phyloP scores from a whole-genome alignment of 129 eudicot genomes.

The Calendula officinalis region DNA sequence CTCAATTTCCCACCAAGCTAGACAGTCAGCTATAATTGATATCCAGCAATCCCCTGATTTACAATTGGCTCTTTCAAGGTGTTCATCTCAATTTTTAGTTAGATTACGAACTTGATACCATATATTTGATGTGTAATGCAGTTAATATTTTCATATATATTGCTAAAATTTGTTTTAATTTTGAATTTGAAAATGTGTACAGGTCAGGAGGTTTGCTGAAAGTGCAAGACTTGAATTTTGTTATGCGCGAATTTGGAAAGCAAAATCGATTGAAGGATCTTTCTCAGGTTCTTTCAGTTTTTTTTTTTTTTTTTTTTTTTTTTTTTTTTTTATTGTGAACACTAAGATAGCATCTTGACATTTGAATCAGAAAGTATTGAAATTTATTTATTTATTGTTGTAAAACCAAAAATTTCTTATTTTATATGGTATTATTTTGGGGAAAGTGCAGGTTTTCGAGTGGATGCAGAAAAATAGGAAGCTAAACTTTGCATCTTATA shows the following conservation, averaged over 20 bases:
- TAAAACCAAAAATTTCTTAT: background rate
- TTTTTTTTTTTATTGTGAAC: background rate
- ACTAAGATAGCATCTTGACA: background rate
- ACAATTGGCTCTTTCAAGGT: constrained; percentile 72
- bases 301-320: background rate
- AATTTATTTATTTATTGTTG: background rate
- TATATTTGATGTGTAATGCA: background rate
- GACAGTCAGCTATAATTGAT: constrained; percentile 56
- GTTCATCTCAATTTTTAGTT: background rate
- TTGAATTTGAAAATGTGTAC: constrained; percentile 23
- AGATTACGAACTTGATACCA: background rate
- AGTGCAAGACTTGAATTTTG: constrained; percentile 61
- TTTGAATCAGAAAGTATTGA: background rate
- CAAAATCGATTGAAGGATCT: constrained; percentile 64
- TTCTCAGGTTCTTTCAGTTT: constrained; percentile 52
- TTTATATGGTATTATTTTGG: background rate
- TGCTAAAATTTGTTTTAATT: background rate
- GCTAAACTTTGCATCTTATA: constrained; percentile 73
- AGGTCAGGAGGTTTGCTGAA: constrained; percentile 67
- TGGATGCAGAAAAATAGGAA: constrained; percentile 79
- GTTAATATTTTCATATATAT: background rate
- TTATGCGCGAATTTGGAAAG: constrained; percentile 75
- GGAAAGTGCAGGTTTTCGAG: constrained; percentile 65
- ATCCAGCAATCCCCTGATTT: constrained; percentile 57
- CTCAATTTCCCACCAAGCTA: constrained; percentile 33